These are phyloP conservation scores for Phoma sp. DNA, from an alignment of 2,329 filamentous ascomycete genomes.

Conservation along the genomic window DNA sequence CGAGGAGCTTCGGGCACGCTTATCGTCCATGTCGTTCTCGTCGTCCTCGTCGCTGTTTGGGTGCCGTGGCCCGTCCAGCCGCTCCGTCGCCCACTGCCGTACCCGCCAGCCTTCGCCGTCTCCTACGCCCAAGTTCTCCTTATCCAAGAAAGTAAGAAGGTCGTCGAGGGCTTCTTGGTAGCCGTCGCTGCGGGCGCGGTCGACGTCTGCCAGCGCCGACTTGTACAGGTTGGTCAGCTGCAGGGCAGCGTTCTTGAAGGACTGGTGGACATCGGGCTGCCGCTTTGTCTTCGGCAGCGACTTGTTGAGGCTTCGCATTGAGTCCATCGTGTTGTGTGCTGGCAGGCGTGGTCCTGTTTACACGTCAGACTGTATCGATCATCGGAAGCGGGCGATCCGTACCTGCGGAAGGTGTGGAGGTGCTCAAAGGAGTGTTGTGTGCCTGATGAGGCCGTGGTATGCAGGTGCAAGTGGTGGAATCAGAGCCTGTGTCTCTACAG, in stretches of 20 bases:
- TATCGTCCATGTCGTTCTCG: constrained; percentile 69
- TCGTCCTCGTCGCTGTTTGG: constrained; percentile 67
- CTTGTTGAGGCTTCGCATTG: constrained; percentile 52
- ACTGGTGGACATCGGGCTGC: constrained; percentile 71
- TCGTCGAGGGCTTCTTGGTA: constrained; percentile 96
- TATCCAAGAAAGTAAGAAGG: constrained; percentile 83
- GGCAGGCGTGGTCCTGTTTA: constrained; percentile 10
- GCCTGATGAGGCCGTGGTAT: constrained; percentile 11
- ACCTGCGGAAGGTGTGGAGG: constrained; percentile 6
- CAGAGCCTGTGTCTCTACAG: not conserved
- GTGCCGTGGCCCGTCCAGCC: constrained; percentile 67
- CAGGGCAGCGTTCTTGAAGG: constrained; percentile 90
- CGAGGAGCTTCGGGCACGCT: constrained; percentile 66
- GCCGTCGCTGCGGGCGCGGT: constrained; percentile 77
- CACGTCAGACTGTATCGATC: constrained; percentile 11
- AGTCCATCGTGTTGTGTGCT: constrained; percentile 42
- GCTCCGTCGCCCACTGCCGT: constrained; percentile 72
- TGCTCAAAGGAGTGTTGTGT: constrained; percentile 6
- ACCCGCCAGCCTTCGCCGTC: constrained; percentile 79
- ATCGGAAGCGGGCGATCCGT: constrained; percentile 6
- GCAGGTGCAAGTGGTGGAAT: not conserved
- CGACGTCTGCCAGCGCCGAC: constrained; percentile 79
- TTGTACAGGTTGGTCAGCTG: constrained; percentile 98
- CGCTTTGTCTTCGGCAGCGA: constrained; percentile 47
- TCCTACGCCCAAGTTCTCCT: constrained; percentile 76